Percentiles rank a stretch among this genome's conserved stretches.
phyloP scores from a whole-genome alignment of 1,284 basidiomycete genomes.

The Rhizoctonia solani region DNA sequence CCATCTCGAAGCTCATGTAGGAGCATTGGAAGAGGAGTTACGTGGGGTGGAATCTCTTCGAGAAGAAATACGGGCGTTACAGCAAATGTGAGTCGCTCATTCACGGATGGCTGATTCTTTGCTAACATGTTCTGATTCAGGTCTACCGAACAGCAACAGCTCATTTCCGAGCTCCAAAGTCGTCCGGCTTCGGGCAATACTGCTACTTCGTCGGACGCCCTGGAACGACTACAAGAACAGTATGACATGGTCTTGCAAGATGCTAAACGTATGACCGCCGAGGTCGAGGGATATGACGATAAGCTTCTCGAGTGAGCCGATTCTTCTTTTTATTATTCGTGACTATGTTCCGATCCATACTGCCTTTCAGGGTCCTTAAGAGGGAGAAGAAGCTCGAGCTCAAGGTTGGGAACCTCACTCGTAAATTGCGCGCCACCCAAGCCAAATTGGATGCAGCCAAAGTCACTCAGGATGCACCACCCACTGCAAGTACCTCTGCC shows the following conservation, averaged over 20 bases:
- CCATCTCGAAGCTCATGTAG: slow-evolving; percentile 15
- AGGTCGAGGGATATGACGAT: slow-evolving; percentile 36
- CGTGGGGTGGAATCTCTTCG: slow-evolving; percentile 11
- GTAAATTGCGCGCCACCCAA: slow-evolving; percentile 31
- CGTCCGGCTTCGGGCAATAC: neutral
- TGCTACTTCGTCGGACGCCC: slow-evolving; percentile 15
- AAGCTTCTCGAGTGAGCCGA: slow-evolving; percentile 36
- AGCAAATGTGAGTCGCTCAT: slow-evolving; percentile 17
- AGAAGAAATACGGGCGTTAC: slow-evolving; percentile 24
- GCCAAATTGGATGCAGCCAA: slow-evolving; percentile 25
- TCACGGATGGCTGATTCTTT: neutral
- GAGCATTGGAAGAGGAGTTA: slow-evolving; percentile 26
- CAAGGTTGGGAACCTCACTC: slow-evolving; percentile 37
- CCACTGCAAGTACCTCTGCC: neutral
- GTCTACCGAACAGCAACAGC: slow-evolving; percentile 6
- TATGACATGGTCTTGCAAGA: slow-evolving; percentile 35
- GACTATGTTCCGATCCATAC: neutral
- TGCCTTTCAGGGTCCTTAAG: slow-evolving; percentile 31
- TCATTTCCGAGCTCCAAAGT: slow-evolving; percentile 4
- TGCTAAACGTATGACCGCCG: slow-evolving; percentile 26
- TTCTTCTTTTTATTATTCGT: neutral
- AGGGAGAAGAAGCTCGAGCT: slow-evolving; percentile 35
- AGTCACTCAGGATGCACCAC: slow-evolving; percentile 6
- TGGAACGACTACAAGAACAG: slow-evolving; percentile 32
- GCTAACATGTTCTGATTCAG: neutral